Evolutionary conservation across 2,329 filamentous ascomycete genomes (phyloP).

Genomic region (Pseudonectria buxi): DNA sequence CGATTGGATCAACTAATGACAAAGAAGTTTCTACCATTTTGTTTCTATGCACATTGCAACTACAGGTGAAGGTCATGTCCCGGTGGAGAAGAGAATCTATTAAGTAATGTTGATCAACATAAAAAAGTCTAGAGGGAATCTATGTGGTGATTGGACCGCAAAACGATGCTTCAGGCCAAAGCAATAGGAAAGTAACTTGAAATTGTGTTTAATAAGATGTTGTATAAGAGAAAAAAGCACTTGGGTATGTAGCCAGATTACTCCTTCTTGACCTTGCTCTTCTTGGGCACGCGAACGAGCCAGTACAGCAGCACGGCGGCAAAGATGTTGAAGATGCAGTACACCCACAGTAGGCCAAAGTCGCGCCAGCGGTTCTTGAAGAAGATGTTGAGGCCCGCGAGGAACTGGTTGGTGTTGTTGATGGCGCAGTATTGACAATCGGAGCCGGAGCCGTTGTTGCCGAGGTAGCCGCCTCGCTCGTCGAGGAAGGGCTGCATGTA

Average conservation of each 20-base stretch:
- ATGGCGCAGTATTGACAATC: conserved; percentile 42
- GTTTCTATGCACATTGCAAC: no score
- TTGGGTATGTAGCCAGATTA: no score
- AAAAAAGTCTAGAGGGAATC: no score
- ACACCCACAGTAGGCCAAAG: conserved; percentile 49
- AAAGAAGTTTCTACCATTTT: no score
- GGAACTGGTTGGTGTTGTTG: conserved; percentile 33
- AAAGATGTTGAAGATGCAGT: conserved; percentile 45
- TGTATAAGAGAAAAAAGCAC: no score
- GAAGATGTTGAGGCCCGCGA: conserved; percentile 34
- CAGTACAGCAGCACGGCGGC: conserved; percentile 47
- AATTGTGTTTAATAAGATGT: no score
- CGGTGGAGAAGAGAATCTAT: no score
- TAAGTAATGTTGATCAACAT: background rate
- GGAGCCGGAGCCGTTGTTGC: conserved; percentile 45
- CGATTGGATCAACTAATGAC: no score
- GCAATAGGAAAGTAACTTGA: no score
- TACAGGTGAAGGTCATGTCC: no score
- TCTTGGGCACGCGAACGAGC: conserved; percentile 35
- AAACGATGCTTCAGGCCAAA: no score
- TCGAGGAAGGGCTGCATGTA: conserved; percentile 46
- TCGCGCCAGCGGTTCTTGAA: conserved; percentile 52
- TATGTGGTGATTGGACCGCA: no score
- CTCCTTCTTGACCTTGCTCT: conserved; percentile 28
- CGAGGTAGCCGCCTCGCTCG: conserved; percentile 39